Evolutionary conservation across 2,329 filamentous ascomycete species (phyloP).

Genomic region (Tolypocladium nubicola): DNA sequence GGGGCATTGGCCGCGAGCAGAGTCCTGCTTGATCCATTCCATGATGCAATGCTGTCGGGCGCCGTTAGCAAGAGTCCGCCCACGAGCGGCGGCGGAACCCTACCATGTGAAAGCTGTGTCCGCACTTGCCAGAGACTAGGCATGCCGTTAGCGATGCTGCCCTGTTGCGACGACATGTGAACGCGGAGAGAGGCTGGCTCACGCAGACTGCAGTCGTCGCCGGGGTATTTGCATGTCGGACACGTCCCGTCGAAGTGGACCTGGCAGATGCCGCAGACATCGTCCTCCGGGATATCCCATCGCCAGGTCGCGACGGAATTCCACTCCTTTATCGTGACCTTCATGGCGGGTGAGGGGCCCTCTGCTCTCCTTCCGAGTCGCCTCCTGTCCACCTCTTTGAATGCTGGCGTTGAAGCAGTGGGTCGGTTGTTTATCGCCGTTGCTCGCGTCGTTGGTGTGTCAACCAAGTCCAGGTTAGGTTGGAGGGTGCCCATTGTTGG

Average conservation of each 20-base stretch:
- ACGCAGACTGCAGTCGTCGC: slow-evolving; percentile 90
- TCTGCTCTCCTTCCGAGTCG: neutral
- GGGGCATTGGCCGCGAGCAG: slow-evolving; percentile 85
- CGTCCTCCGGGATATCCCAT: slow-evolving; percentile 95
- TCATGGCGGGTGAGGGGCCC: slow-evolving; percentile 52
- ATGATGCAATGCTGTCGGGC: slow-evolving; percentile 73
- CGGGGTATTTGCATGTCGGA: slow-evolving; percentile 94
- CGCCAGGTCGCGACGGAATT: slow-evolving; percentile 92
- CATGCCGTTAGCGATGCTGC: neutral
- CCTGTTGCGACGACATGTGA: neutral
- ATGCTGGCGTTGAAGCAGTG: neutral
- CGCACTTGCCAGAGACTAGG: slow-evolving; percentile 87
- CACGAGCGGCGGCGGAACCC: slow-evolving; percentile 9
- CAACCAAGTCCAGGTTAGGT: neutral
- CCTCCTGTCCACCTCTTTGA: neutral
- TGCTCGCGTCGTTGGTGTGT: neutral
- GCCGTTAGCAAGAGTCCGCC: neutral
- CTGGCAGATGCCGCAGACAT: slow-evolving; percentile 97
- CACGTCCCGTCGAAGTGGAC: slow-evolving; percentile 97
- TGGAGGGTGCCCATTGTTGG: neutral
- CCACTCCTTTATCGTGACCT: slow-evolving; percentile 90
- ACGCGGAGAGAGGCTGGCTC: slow-evolving; percentile 25
- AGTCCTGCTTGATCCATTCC: slow-evolving; percentile 93
- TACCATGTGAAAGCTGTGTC: slow-evolving; percentile 97
- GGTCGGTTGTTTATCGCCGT: neutral